These are phyloP conservation scores for Calycina marina DNA, from an alignment of 2,329 filamentous ascomycete species.

Conservation along the genomic window DNA sequence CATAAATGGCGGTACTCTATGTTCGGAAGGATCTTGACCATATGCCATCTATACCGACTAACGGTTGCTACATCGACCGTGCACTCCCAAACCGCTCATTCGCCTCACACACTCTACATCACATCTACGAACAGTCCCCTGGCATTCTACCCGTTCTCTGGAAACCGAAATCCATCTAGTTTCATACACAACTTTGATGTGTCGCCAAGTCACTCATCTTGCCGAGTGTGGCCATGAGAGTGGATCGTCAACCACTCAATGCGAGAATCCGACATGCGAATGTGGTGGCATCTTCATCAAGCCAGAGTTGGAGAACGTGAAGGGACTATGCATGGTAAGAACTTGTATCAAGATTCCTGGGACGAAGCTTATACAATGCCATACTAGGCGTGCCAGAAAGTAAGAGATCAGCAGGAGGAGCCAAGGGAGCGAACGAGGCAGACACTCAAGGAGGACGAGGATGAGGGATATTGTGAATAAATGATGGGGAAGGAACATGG, in stretches of 20 bases:
- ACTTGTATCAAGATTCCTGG: background rate
- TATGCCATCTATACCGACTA: too few relatives aligned
- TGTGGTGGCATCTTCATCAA: constrained; percentile 16
- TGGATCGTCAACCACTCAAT: constrained; percentile 9
- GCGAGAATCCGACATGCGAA: constrained; percentile 8
- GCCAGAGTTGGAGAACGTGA: constrained; percentile 13
- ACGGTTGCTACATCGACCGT: background rate
- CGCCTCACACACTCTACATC: background rate
- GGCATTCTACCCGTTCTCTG: background rate
- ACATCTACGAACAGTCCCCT: background rate
- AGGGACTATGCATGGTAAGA: constrained; percentile 12
- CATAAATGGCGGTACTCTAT: background rate
- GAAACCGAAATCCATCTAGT: background rate
- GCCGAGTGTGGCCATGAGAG: constrained; percentile 17
- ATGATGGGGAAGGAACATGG: background rate
- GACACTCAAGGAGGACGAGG: constrained; percentile 6
- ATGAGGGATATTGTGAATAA: constrained; percentile 15
- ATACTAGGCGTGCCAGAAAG: constrained; percentile 10
- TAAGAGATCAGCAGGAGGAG: constrained; percentile 5
- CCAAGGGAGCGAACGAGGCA: background rate
- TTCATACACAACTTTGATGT: constrained; percentile 10
- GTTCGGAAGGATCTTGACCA: too few relatives aligned
- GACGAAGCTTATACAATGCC: constrained; percentile 1
- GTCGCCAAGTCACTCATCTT: constrained; percentile 17
- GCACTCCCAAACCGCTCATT: background rate